Conservation (phyloP, 1,284 basidiomycete genomes). For the Puccinia polysora region DNA sequence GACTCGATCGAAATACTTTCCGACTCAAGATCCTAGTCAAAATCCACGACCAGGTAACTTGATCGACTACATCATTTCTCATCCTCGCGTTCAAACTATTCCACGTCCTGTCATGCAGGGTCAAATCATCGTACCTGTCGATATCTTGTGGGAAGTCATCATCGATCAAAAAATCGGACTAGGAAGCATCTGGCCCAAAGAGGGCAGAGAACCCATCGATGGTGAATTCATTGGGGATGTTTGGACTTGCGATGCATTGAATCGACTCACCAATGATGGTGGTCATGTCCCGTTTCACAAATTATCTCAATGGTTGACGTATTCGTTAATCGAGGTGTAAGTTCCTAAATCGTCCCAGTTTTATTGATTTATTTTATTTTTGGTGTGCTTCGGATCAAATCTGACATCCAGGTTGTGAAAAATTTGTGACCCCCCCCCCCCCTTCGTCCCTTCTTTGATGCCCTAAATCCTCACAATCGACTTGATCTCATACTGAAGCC, state of each 20-base stretch:
- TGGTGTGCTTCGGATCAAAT: conserved; percentile 11
- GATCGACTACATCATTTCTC: conserved; percentile 65
- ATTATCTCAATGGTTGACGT: conserved; percentile 78
- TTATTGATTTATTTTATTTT: no score
- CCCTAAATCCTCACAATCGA: neutral
- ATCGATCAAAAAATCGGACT: conserved; percentile 64
- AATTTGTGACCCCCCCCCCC: neutral
- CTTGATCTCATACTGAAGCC: conserved; percentile 46
- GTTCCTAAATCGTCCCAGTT: conserved; percentile 52
- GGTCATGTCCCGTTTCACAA: conserved; percentile 90
- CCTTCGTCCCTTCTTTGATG: neutral
- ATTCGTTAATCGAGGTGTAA: conserved; percentile 37
- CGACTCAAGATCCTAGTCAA: conserved; percentile 57
- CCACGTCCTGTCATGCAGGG: conserved; percentile 60
- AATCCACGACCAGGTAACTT: conserved; percentile 68
- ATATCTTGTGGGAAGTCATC: conserved; percentile 71
- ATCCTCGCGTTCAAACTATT: conserved; percentile 52
- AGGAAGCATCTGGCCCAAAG: conserved; percentile 78
- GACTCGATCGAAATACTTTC: conserved; percentile 63
- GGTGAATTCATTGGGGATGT: conserved; percentile 77
- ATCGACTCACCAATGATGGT: conserved; percentile 56
- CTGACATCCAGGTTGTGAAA: neutral
- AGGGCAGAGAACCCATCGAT: conserved; percentile 54
- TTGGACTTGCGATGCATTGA: conserved; percentile 71
- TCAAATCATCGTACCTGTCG: conserved; percentile 48